phyloP scores from a whole-genome alignment of 495 filamentous ascomycete genomes.

The Xylaria telfairii region DNA sequence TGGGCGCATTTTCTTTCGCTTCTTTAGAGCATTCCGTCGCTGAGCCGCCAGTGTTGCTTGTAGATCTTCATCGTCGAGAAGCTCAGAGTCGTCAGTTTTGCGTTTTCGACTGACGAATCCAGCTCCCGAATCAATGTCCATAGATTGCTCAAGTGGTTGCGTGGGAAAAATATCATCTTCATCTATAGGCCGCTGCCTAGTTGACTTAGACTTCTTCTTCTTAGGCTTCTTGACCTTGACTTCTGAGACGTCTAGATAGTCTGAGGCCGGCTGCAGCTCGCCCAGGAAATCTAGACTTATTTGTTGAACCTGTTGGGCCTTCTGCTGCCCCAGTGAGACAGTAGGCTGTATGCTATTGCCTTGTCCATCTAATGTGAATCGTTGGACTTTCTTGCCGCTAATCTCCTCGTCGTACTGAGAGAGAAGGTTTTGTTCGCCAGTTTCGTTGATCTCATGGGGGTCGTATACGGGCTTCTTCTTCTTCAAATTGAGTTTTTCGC shows the following conservation, averaged over 20 bases:
- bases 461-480: constrained; percentile 93
- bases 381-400: constrained; percentile 86
- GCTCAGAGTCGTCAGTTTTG: constrained; percentile 67
- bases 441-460: constrained; percentile 74
- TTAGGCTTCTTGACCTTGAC: constrained; percentile 92
- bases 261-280: constrained; percentile 67
- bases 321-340: constrained; percentile 60
- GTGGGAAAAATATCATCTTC: constrained; percentile 75
- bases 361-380: constrained; percentile 81
- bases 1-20: constrained; percentile 80
- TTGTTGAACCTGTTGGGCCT: constrained; percentile 67
- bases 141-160: constrained; percentile 58
- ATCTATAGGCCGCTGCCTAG: constrained; percentile 69
- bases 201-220: constrained; percentile 85
- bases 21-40: constrained; percentile 82
- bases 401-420: constrained; percentile 96
- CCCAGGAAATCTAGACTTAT: constrained; percentile 70
- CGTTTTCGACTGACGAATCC: constrained; percentile 62
- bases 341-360: constrained; percentile 71
- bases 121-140: constrained; percentile 75
- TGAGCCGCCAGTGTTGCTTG: constrained; percentile 84
- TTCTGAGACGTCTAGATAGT: constrained; percentile 85
- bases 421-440: constrained; percentile 69
- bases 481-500: constrained; percentile 81
- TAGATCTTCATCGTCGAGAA: constrained; percentile 92